These are phyloP conservation scores for Aspergillus persii DNA, from an alignment of 2,329 filamentous ascomycete species.

Conservation along the genomic window DNA sequence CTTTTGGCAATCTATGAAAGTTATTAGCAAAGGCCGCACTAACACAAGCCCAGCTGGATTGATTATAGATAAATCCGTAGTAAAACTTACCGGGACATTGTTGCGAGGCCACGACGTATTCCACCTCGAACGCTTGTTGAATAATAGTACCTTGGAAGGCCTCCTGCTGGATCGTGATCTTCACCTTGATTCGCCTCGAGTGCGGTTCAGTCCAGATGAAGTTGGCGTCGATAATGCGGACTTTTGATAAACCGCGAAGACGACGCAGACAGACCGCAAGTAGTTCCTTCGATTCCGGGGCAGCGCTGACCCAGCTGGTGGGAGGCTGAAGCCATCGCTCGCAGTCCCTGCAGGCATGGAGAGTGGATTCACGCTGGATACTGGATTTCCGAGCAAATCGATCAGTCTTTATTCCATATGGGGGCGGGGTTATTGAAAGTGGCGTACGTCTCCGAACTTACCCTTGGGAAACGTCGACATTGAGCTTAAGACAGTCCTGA, in stretches of 20 bases:
- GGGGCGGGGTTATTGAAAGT: not conserved
- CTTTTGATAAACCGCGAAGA: constrained; percentile 79
- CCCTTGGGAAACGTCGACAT: constrained; percentile 85
- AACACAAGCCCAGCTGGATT: not conserved
- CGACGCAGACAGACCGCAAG: constrained; percentile 89
- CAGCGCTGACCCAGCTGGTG: constrained; percentile 77
- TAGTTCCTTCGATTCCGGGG: constrained; percentile 85
- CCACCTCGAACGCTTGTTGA: constrained; percentile 93
- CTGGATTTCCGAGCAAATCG: not conserved
- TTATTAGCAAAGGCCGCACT: not conserved
- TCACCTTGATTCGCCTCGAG: constrained; percentile 86
- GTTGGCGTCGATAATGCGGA: constrained; percentile 89
- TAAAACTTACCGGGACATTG: constrained; percentile 85
- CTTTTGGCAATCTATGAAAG: constrained; percentile 54
- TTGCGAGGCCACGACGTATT: constrained; percentile 85
- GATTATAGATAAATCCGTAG: not conserved
- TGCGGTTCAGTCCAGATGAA: constrained; percentile 99
- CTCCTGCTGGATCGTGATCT: constrained; percentile 85
- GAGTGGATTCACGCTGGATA: constrained; percentile 82
- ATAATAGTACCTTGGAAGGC: constrained; percentile 65
- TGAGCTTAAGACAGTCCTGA: constrained; percentile 93
- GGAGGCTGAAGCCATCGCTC: constrained; percentile 91
- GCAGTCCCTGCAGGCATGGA: constrained; percentile 93
- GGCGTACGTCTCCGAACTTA: not conserved
- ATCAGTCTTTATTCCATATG: not conserved